These are phyloP conservation scores for Termitomyces sp. DNA, from an alignment of 768 basidiomycete genomes.

Conservation along the genomic window DNA sequence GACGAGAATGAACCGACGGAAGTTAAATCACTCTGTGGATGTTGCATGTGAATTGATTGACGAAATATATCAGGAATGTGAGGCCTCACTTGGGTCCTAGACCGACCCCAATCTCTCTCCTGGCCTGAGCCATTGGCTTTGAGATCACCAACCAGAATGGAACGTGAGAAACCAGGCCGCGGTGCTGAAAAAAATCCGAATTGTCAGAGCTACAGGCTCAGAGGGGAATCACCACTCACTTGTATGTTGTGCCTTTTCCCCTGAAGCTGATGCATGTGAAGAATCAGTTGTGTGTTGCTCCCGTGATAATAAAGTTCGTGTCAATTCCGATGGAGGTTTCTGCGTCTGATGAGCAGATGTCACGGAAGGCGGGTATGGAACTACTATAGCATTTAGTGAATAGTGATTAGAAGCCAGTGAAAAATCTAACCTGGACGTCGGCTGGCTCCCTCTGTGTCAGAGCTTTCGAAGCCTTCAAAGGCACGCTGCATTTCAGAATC, in stretches of 20 bases:
- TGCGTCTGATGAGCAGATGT: not conserved
- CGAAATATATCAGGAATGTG: constrained; percentile 18
- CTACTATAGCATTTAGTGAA: not conserved
- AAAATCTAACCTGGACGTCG: constrained; percentile 13
- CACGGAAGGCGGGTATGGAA: not conserved
- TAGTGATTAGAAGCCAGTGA: not conserved
- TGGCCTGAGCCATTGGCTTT: constrained; percentile 18
- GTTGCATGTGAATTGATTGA: constrained; percentile 12
- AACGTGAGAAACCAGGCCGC: constrained; percentile 8
- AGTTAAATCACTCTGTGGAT: constrained; percentile 14
- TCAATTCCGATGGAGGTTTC: not conserved
- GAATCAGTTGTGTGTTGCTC: not conserved
- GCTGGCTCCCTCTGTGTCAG: constrained; percentile 30
- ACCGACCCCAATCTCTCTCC: constrained; percentile 44
- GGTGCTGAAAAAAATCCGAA: constrained; percentile 10
- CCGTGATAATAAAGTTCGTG: not conserved
- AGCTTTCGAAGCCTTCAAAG: constrained; percentile 50
- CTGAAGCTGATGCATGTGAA: not conserved
- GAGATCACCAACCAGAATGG: not conserved
- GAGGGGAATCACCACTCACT: not conserved
- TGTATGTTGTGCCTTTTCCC: not conserved
- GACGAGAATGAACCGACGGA: constrained; percentile 13
- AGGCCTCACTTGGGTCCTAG: constrained; percentile 11
- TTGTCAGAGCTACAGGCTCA: not conserved
- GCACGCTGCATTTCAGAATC: constrained; percentile 70